A percentile compares a stretch with the other conserved stretches of the same genome.
phyloP scores from a whole-genome alignment of 306 rosid genomes.

The Sicyos baderoa region DNA sequence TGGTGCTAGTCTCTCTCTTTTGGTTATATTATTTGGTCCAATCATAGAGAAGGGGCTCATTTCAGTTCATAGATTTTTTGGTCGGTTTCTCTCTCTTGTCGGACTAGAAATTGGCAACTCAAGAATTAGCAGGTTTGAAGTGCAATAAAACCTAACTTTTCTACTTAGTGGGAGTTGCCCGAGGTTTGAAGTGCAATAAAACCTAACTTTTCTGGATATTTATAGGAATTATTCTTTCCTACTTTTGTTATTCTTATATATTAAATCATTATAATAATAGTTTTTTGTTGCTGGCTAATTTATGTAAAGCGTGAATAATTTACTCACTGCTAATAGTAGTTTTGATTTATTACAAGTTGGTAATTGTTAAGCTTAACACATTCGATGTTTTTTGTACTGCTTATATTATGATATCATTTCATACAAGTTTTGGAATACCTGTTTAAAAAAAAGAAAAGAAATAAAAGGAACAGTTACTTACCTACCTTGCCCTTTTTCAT shows the following conservation, averaged over 20 bases:
- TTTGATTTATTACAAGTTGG: background rate
- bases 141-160: background rate
- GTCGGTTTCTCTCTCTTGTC: background rate
- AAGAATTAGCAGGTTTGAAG: background rate
- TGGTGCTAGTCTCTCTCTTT: background rate
- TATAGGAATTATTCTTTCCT: background rate
- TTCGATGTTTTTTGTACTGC: background rate
- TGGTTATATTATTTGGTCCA: background rate
- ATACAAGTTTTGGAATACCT: background rate
- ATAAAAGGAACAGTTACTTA: background rate
- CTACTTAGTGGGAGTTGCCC: background rate
- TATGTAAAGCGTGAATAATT: background rate
- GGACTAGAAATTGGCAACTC: background rate
- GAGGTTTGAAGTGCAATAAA: background rate
- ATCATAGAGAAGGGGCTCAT: background rate
- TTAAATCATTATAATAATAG: no score
- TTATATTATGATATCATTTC: background rate
- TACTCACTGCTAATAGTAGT: background rate
- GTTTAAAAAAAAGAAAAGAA: no score
- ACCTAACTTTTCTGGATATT: background rate
- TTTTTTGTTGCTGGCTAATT: no score
- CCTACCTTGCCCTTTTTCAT: constrained; percentile 10
- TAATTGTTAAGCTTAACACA: background rate
- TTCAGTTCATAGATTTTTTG: background rate
- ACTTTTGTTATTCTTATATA: background rate